phyloP scores from a whole-genome alignment of 768 basidiomycete species.

The Pisolithus tinctorius region DNA sequence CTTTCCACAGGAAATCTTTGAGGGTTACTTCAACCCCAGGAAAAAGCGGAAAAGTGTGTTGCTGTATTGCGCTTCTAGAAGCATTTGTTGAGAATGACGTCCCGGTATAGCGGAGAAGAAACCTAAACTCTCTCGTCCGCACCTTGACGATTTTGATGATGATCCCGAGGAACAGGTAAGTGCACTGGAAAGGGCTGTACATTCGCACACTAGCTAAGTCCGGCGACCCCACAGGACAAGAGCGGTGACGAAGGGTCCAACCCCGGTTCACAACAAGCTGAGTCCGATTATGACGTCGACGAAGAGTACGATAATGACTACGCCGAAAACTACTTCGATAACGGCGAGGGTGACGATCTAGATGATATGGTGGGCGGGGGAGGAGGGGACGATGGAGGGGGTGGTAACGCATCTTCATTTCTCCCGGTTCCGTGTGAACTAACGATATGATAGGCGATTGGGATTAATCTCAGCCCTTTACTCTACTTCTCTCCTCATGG shows the following conservation, averaged over 20 bases:
- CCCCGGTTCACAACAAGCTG: constrained; percentile 54
- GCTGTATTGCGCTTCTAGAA: not conserved
- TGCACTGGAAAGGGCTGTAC: not conserved
- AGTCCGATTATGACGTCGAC: constrained; percentile 79
- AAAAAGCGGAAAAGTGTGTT: constrained; percentile 49
- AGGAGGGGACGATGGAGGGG: constrained; percentile 59
- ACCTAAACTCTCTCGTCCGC: constrained; percentile 36
- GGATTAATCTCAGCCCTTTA: constrained; percentile 13
- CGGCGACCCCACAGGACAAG: constrained; percentile 43
- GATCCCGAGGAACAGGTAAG: constrained; percentile 54
- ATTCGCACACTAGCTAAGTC: not conserved
- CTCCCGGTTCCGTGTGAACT: not conserved
- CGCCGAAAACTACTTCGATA: constrained; percentile 87
- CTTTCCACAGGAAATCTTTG: constrained; percentile 73
- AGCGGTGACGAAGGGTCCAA: constrained; percentile 67
- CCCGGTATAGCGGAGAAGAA: constrained; percentile 24
- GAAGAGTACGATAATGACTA: constrained; percentile 93
- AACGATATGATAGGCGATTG: constrained; percentile 13
- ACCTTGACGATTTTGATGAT: constrained; percentile 63
- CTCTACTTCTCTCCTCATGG: not conserved
- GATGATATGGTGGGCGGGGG: constrained; percentile 73
- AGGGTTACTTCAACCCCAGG: constrained; percentile 72
- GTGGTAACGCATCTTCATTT: constrained; percentile 29
- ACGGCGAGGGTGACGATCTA: constrained; percentile 75
- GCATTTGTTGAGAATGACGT: not conserved